Base-by-base conservation (phyloP, 495 filamentous ascomycete genomes). In the Xylaria acuta region DNA sequence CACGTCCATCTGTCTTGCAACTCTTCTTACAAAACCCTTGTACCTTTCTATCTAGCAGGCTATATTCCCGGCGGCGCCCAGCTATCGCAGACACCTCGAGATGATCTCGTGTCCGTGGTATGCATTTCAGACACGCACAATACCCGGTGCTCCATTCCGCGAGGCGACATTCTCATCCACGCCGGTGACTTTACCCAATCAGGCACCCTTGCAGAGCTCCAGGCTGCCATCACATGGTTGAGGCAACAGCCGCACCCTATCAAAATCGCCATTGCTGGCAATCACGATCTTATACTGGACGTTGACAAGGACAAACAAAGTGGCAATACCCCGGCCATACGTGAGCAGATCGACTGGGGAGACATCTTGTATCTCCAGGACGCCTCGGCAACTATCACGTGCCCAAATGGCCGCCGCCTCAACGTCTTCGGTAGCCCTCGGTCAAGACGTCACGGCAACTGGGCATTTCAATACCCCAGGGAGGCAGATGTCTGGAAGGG, bases 111-210 rank as follows among this genome's bases (percentile, higher is more conserved):
- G 32, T 82, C 86, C 11, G 80, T 84, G 12, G 90, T 92, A 70
- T 97, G 94, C 78, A 90, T 98, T 69, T 94, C 93, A 12, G 94
- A 98, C 80, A 97, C 94, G 2, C 94, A 97, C 80, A 89, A 92
- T 80, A 87, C 85, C 72, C 81, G 78, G 3, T 74, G 82, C 71
- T 81, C 84, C 14, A 81, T 97, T 12, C 95, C 94, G 2, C 82
- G 87, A n/a, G 94, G 94, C 7, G 94, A 98, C 76, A 87, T 98
- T 4, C 84, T 98, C 22, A 92, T 98, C 40, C 95, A 97, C 75
- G 93, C 93, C 5, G 94, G 94, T 11, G 94, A 97, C 77, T 84
- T 97, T 43, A 90, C 90, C 59, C 94, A 95, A 68, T 87, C 88
- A 75, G 95, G 95, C 54, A 92, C 89, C 47, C 86, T 88, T 11